Base-by-base conservation (phyloP, 352 stramenopile genomes). In the Phytophthora tubulina region DNA sequence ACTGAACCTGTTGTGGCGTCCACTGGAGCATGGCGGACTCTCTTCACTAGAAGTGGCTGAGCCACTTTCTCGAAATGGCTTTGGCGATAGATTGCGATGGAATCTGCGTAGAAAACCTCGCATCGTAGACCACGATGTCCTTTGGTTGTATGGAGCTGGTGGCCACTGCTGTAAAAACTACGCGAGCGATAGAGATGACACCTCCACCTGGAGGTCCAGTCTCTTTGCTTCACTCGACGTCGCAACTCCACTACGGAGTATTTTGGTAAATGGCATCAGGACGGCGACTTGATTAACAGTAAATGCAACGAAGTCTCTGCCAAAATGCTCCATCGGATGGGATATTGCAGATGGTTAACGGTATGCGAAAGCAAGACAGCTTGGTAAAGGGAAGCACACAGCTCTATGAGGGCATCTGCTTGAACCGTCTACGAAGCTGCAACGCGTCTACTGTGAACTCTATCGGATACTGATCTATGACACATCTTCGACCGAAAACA, bases 81-180 rank as follows among this genome's bases (percentile, higher is more conserved):
- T 67, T 6, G 53, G 33, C 6, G 48, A 53, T 7, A 60, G 30
- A 44, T 38, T 31, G 6, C 62, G 71, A 2, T 72, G 69, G 7
- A 81, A 62, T 42, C 63, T 68, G 10, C 61, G 68, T 11, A 80
- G 54, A 7, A 82, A 33, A 35, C 62, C 46, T 65, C 41, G 59
- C 63, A 71, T 77, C 8, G 51, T 53, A 11, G 30, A 49, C 21
- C 21, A 27, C 15, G 41, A n/a, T 3, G 13, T n/a, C 9, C 4
- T n/a, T 55, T 6, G n/a, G 36, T 52, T 42, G 36, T 31, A 27
- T 69, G 21, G 46, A 52, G 53, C 38, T 46, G 21, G 8, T 13
- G 21, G 27, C 13, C 10, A 38, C 27, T 49, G 17, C 38, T 38
- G 9, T 32, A 38, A 35, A 36, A 17, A 27, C 21, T 27, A 27